Evolutionary conservation across 2,329 filamentous ascomycete genomes (phyloP).

Genomic region (Mycocentrospora acerina): DNA sequence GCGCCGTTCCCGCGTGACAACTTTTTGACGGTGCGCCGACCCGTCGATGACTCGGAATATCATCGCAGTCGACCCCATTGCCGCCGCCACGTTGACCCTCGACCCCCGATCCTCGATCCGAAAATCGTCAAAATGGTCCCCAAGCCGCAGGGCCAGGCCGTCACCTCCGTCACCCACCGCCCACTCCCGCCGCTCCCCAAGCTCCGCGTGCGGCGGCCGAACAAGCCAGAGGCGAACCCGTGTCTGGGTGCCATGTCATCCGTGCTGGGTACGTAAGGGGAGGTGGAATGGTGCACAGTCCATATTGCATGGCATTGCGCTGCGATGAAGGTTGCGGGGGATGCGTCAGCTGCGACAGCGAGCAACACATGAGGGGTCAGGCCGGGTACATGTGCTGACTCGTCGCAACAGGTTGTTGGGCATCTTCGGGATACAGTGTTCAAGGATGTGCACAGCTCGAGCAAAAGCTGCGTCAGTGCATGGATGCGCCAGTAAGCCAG

Average conservation of each 20-base stretch:
- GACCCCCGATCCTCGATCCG: too few relatives aligned
- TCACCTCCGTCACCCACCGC: constrained; percentile 45
- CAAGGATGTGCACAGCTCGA: constrained; percentile 62
- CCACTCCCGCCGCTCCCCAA: constrained; percentile 62
- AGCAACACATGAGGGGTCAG: neutral
- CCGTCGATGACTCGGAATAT: neutral
- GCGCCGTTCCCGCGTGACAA: neutral
- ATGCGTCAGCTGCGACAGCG: constrained; percentile 1
- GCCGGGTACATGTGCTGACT: constrained; percentile 19
- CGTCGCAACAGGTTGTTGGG: constrained; percentile 70
- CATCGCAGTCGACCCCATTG: too few relatives aligned
- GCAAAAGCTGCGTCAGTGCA: constrained; percentile 64
- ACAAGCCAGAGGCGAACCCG: constrained; percentile 62
- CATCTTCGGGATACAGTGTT: constrained; percentile 70
- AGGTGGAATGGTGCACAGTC: neutral
- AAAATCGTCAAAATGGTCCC: constrained; percentile 33
- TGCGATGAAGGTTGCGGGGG: constrained; percentile 1
- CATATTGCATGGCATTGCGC: neutral
- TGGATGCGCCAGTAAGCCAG: constrained; percentile 75
- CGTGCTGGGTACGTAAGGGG: constrained; percentile 59
- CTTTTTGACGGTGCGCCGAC: constrained; percentile 9
- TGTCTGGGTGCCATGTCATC: constrained; percentile 68
- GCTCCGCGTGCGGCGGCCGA: constrained; percentile 65
- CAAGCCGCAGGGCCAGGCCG: constrained; percentile 35
- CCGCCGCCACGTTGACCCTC: too few relatives aligned